Evolutionary conservation across 2,329 filamentous ascomycete species (phyloP).

Genomic region (Hymenoscyphus occultus): DNA sequence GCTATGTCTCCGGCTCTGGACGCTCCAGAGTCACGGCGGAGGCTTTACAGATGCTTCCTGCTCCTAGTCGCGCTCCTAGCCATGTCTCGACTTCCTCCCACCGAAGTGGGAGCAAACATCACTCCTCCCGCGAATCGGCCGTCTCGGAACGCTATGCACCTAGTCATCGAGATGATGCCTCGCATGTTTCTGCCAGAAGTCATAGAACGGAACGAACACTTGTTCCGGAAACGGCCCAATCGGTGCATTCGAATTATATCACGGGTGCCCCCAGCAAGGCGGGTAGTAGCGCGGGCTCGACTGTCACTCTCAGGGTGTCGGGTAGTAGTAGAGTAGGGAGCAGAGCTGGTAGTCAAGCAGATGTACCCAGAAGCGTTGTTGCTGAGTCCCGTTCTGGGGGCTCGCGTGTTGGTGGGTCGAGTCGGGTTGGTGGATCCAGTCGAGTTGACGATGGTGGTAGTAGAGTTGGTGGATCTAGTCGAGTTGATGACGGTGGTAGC

Average conservation of each 20-base stretch:
- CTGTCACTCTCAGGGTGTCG: neutral
- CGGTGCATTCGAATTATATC: neutral
- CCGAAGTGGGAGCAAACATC: neutral
- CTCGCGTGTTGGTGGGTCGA: neutral
- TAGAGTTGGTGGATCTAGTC: neutral
- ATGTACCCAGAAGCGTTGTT: conserved; percentile 25
- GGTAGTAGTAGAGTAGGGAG: neutral
- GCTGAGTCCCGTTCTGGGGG: conserved; percentile 3
- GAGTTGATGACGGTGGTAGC: neutral
- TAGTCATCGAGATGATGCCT: conserved; percentile 3
- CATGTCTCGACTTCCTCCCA: too few relatives aligned
- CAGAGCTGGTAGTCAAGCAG: conserved; percentile 17
- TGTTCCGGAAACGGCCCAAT: neutral
- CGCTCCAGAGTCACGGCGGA: neutral
- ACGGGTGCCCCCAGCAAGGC: conserved; percentile 4
- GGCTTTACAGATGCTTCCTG: conserved; percentile 16
- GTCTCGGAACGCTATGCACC: neutral
- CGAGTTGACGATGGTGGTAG: neutral
- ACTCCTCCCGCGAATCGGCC: neutral
- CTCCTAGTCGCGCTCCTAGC: conserved; percentile 1
- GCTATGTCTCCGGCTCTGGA: conserved; percentile 12
- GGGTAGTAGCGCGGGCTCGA: neutral
- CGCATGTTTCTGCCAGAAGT: conserved; percentile 10
- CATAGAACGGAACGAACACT: conserved; percentile 7
- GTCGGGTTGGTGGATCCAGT: neutral